Evolutionary conservation across 2,329 filamentous ascomycete species (phyloP).

Genomic region (Penicillium sp.): DNA sequence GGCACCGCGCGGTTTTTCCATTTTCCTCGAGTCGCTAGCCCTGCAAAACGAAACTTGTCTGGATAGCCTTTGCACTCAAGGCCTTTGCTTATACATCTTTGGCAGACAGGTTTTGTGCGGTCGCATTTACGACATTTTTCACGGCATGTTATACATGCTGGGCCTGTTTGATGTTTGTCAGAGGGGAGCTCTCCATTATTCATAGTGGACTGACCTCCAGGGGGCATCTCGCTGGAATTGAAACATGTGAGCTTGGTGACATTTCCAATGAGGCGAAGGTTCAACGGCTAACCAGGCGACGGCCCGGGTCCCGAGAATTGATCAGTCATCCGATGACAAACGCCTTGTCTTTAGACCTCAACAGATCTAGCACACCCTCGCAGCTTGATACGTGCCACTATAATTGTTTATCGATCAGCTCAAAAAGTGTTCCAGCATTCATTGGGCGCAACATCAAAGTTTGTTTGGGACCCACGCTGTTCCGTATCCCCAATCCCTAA

Average conservation of each 20-base stretch:
- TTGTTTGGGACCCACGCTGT: too few relatives aligned
- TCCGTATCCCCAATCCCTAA: too few relatives aligned
- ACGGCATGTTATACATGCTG: constrained; percentile 36
- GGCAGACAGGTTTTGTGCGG: constrained; percentile 30
- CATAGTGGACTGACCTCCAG: neutral
- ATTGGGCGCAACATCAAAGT: too few relatives aligned
- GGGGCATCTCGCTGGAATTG: neutral
- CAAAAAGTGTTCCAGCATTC: too few relatives aligned
- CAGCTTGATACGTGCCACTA: too few relatives aligned
- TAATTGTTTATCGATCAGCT: too few relatives aligned
- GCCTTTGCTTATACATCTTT: constrained; percentile 33
- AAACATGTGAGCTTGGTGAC: neutral
- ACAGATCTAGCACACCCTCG: too few relatives aligned
- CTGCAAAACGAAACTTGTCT: constrained; percentile 35
- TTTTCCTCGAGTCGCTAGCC: constrained; percentile 32
- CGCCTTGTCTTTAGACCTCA: too few relatives aligned
- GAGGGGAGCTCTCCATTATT: neutral
- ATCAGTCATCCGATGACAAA: too few relatives aligned
- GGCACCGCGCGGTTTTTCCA: constrained; percentile 31
- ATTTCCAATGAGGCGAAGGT: neutral
- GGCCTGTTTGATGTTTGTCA: constrained; percentile 18
- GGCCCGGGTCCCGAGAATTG: too few relatives aligned
- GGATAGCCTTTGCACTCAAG: constrained; percentile 34
- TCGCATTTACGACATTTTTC: constrained; percentile 37
- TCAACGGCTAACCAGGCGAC: neutral